phyloP scores from a whole-genome alignment of 1,284 basidiomycete genomes.

The Cryptococcus wingfieldii region DNA sequence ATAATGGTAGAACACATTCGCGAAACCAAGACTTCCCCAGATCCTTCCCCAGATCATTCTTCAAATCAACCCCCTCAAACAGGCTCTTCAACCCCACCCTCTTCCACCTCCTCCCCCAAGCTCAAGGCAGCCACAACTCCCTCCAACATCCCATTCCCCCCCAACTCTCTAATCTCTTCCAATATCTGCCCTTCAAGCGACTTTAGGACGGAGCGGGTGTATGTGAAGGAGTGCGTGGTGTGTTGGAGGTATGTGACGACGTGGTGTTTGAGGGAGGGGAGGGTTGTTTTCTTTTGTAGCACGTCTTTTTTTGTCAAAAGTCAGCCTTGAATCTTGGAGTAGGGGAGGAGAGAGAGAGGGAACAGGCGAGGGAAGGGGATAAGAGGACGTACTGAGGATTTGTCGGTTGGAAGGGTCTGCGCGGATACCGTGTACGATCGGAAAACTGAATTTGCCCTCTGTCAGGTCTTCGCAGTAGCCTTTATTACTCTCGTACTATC shows the following conservation, averaged over 20 bases:
- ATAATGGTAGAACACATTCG: too few species aligned
- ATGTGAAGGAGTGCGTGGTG: conserved; percentile 70
- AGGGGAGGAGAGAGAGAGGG: not conserved
- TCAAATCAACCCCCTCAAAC: too few species aligned
- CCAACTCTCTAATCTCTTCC: conserved; percentile 41
- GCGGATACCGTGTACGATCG: conserved; percentile 81
- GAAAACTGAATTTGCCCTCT: conserved; percentile 96
- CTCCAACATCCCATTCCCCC: conserved; percentile 43
- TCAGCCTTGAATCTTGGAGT: not conserved
- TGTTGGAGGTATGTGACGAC: conserved; percentile 70
- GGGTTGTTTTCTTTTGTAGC: conserved; percentile 77
- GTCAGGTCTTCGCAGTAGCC: conserved; percentile 92
- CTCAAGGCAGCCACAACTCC: conserved; percentile 33
- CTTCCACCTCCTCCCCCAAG: conserved; percentile 1
- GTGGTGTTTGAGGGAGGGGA: conserved; percentile 71
- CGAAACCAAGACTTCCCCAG: too few species aligned
- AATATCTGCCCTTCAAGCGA: conserved; percentile 53
- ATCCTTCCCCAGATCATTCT: too few species aligned
- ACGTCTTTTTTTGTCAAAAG: conserved; percentile 57
- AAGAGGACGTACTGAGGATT: conserved; percentile 64
- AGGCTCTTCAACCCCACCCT: not conserved
- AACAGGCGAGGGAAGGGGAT: not conserved
- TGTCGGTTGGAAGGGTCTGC: conserved; percentile 68
- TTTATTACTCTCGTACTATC: conserved; percentile 81
- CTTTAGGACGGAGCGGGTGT: conserved; percentile 62